Conservation (phyloP, 2,329 filamentous ascomycete species). For the Xylariaceae sp. region DNA sequence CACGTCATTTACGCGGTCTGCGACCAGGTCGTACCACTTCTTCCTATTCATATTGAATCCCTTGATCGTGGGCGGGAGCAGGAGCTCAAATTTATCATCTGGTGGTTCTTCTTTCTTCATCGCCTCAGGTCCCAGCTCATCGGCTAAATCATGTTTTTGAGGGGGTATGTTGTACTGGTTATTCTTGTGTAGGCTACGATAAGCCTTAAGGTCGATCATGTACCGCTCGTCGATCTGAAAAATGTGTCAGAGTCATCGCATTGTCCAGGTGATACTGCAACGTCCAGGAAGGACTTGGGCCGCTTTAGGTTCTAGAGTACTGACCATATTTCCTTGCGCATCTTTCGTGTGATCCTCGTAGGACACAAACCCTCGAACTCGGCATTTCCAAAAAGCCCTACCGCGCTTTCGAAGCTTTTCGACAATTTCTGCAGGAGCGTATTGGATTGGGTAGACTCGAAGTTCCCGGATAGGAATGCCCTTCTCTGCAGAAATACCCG, state of each 20-base stretch:
- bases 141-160: neutral
- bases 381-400: slow-evolving; percentile 6
- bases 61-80: slow-evolving; percentile 10
- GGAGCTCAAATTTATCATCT: slow-evolving; percentile 4
- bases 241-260: neutral
- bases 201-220: slow-evolving; percentile 7
- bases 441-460: neutral
- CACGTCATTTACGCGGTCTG: neutral
- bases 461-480: too few relatives aligned
- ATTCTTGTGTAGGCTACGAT: slow-evolving; percentile 8
- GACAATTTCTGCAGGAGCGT: neutral
- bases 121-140: neutral
- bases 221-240: slow-evolving; percentile 2
- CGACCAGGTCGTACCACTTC: neutral
- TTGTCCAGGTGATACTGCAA: neutral
- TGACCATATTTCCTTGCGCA: slow-evolving; percentile 1
- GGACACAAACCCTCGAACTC: slow-evolving; percentile 1
- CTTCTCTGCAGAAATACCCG: too few relatives aligned
- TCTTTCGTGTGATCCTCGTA: neutral
- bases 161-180: neutral
- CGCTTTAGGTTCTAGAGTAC: neutral
- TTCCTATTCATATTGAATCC: slow-evolving; percentile 3
- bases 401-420: neutral
- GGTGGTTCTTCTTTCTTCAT: slow-evolving; percentile 8
- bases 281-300: neutral